Evolutionary conservation across 768 basidiomycete genomes (phyloP).

Genomic region (Floccularia luteovirens): DNA sequence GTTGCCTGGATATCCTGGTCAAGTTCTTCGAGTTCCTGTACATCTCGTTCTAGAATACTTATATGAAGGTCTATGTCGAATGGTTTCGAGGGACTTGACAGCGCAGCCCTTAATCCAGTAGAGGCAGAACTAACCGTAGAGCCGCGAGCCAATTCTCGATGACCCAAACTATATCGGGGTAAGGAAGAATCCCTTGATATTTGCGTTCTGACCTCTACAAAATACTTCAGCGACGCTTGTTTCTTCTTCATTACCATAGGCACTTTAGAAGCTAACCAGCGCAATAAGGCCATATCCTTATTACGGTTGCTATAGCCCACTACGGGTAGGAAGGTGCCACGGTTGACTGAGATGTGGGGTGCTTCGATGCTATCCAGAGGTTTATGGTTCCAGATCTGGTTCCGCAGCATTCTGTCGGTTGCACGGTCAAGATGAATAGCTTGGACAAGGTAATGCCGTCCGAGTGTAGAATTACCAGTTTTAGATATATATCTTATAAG

Average conservation of each 20-base stretch:
- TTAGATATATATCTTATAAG: constrained; percentile 52
- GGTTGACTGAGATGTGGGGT: constrained; percentile 49
- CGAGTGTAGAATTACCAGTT: constrained; percentile 36
- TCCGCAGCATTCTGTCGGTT: constrained; percentile 22
- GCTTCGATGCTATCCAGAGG: constrained; percentile 30
- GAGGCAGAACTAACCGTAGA: neutral
- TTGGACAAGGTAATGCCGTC: constrained; percentile 60
- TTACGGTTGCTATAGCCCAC: constrained; percentile 50
- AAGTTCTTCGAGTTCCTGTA: constrained; percentile 40
- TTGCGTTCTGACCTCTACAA: constrained; percentile 23
- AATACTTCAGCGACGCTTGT: constrained; percentile 35
- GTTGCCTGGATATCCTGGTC: constrained; percentile 29
- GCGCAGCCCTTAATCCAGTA: constrained; percentile 3
- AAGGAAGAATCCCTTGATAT: too few species aligned
- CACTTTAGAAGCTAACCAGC: constrained; percentile 47
- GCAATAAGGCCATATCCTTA: constrained; percentile 51
- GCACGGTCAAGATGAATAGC: constrained; percentile 39
- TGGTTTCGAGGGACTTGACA: constrained; percentile 19
- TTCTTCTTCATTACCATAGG: constrained; percentile 40
- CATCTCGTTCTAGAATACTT: constrained; percentile 44
- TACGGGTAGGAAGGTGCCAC: constrained; percentile 47
- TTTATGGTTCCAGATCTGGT: constrained; percentile 15
- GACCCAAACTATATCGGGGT: too few species aligned
- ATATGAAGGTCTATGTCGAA: constrained; percentile 54
- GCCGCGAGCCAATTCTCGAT: constrained; percentile 3